Conservation (phyloP, 768 basidiomycete species). For the Russula griseocarnosa region DNA sequence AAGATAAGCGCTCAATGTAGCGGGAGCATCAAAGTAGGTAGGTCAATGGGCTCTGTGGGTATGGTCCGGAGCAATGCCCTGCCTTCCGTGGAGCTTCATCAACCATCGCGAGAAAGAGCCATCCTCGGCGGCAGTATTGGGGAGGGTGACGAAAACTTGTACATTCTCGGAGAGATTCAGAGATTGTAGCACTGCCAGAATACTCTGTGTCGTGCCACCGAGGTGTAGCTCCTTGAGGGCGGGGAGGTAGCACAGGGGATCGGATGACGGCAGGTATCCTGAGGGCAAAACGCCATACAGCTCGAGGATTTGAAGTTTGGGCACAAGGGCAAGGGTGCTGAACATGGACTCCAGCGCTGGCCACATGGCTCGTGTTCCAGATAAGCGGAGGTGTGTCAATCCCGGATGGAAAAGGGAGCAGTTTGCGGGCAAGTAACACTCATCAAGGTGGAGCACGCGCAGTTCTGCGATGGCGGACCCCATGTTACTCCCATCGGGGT, state of each 20-base stretch:
- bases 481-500: neutral
- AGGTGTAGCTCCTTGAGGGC: conserved; percentile 10
- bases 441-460: conserved; percentile 9
- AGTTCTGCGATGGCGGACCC: neutral
- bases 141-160: conserved; percentile 11
- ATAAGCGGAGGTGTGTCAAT: conserved; percentile 16
- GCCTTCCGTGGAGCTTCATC: conserved; percentile 8
- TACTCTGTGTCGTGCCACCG: conserved; percentile 3
- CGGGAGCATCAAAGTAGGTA: neutral
- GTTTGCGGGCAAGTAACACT: conserved; percentile 6
- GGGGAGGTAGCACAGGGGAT: neutral
- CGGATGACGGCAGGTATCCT: neutral
- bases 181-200: conserved; percentile 5
- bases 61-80: neutral
- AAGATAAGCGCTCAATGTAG: neutral
- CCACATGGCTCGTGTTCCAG: conserved; percentile 9
- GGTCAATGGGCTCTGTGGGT: conserved; percentile 1
- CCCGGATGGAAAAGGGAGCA: conserved; percentile 6
- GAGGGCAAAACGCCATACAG: conserved; percentile 13
- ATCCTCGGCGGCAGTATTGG: neutral
- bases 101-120: conserved; percentile 6
- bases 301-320: conserved; percentile 14
- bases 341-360: conserved; percentile 8
- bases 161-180: conserved; percentile 3
- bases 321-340: conserved; percentile 9